Conservation (phyloP, 139 green algal species). For the Chlamydomonas applanata region DNA sequence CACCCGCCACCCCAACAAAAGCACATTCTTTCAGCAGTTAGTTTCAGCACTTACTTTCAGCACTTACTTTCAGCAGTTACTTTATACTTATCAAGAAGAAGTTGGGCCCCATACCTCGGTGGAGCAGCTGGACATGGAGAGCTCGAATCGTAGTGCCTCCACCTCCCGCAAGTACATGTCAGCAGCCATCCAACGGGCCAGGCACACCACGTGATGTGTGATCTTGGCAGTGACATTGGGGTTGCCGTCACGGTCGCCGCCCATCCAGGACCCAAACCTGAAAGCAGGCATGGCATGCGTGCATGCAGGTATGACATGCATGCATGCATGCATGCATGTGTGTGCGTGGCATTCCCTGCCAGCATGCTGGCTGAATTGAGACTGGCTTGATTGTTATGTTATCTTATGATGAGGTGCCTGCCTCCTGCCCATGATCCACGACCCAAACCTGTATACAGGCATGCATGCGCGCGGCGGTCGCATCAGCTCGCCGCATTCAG, state of each 20-base stretch:
- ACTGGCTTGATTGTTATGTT: no score
- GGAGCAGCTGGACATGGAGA: constrained; percentile 87
- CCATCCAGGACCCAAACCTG: constrained; percentile 93
- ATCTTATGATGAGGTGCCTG: no score
- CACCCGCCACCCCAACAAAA: no score
- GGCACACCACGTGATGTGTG: constrained; percentile 69
- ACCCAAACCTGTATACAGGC: no score
- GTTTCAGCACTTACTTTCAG: no score
- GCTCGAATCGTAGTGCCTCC: constrained; percentile 85
- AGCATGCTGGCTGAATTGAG: background rate
- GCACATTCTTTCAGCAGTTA: no score
- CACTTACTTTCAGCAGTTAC: no score
- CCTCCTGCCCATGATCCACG: no score
- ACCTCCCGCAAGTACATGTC: constrained; percentile 93
- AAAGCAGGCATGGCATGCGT: constrained; percentile 15
- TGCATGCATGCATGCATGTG: constrained; percentile 16
- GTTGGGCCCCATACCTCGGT: constrained; percentile 28
- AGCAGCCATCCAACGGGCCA: constrained; percentile 85
- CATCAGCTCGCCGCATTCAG: no score
- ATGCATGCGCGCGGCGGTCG: no score
- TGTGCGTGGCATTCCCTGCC: background rate
- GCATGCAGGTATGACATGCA: background rate
- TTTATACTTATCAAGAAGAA: no score
- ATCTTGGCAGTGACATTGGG: constrained; percentile 86
- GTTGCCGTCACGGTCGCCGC: constrained; percentile 89